Conservation (phyloP, 1,284 basidiomycete species). For the Rhodofomes roseus region DNA sequence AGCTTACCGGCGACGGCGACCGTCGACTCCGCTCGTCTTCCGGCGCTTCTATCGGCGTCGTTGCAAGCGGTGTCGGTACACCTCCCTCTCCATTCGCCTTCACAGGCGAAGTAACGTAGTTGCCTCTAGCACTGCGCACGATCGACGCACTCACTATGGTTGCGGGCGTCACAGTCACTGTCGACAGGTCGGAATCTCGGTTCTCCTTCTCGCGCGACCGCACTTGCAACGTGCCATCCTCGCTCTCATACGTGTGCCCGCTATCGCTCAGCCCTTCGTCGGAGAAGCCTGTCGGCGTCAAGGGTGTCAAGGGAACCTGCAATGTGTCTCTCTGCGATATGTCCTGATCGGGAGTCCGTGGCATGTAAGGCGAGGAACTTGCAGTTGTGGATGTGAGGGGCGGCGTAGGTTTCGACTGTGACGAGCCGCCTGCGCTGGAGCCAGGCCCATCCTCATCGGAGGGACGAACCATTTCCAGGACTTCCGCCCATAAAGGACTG, state of each 20-base stretch:
- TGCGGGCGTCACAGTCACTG: constrained; percentile 31
- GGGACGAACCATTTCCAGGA: constrained; percentile 20
- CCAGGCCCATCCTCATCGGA: neutral
- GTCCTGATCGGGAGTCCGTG: constrained; percentile 1
- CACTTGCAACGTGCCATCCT: constrained; percentile 11
- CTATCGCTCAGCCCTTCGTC: neutral
- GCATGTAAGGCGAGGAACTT: neutral
- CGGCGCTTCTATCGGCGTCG: constrained; percentile 8
- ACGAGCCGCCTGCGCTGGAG: neutral
- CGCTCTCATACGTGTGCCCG: neutral
- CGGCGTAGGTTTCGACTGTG: constrained; percentile 3
- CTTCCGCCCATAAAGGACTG: constrained; percentile 23
- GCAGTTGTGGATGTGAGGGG: constrained; percentile 10
- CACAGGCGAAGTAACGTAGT: constrained; percentile 23
- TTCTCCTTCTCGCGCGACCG: constrained; percentile 27
- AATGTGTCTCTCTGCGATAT: neutral
- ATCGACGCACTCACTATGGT: constrained; percentile 28
- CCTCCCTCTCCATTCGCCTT: constrained; percentile 8
- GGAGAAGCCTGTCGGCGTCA: neutral
- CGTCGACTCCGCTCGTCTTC: constrained; percentile 15
- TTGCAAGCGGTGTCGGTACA: constrained; percentile 8
- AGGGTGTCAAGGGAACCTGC: neutral
- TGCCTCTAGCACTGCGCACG: constrained; percentile 25
- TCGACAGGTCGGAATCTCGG: constrained; percentile 30
- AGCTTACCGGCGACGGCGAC: constrained; percentile 24